These are phyloP conservation scores for Yarrowia osloensis DNA, from an alignment of 805 yeast genomes.

Conservation along the genomic window DNA sequence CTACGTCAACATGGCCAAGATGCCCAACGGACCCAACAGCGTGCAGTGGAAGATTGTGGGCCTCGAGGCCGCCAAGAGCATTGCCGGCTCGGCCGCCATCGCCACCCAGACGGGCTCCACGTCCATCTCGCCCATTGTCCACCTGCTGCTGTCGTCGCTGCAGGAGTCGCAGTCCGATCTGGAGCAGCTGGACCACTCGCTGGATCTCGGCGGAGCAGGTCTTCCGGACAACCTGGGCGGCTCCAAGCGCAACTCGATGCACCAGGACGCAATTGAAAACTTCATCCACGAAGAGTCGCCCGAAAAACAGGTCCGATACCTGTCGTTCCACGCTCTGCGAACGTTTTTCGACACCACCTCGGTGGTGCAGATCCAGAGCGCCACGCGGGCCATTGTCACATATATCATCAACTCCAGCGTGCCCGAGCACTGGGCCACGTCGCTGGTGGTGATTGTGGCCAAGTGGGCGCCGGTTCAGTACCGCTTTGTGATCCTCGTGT, in stretches of 20 bases:
- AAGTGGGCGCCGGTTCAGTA: slow-evolving; percentile 80
- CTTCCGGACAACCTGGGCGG: background rate
- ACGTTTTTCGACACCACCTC: slow-evolving; percentile 65
- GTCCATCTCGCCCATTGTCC: slow-evolving; percentile 37
- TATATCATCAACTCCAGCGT: slow-evolving; percentile 45
- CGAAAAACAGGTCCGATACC: slow-evolving; percentile 27
- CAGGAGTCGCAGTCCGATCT: slow-evolving; percentile 27
- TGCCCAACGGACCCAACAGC: slow-evolving; percentile 31
- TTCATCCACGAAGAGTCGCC: slow-evolving; percentile 22
- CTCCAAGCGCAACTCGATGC: slow-evolving; percentile 24
- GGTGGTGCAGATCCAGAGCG: slow-evolving; percentile 58
- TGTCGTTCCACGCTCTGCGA: slow-evolving; percentile 49
- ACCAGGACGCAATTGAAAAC: slow-evolving; percentile 12
- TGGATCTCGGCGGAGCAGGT: slow-evolving; percentile 4
- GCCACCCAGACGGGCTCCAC: slow-evolving; percentile 40
- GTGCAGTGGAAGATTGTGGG: slow-evolving; percentile 41
- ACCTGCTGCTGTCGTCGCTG: slow-evolving; percentile 37
- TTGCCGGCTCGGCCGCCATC: slow-evolving; percentile 43
- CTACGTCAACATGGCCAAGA: slow-evolving; percentile 27
- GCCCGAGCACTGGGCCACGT: slow-evolving; percentile 52
- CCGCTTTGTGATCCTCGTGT: slow-evolving; percentile 62
- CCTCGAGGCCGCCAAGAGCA: slow-evolving; percentile 48
- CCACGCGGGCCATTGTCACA: slow-evolving; percentile 56
- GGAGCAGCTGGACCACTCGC: slow-evolving; percentile 21
- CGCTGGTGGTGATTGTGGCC: slow-evolving; percentile 63